These are phyloP conservation scores for Laetiporus sulphureus DNA, from an alignment of 1,284 basidiomycete genomes.

Conservation along the genomic window DNA sequence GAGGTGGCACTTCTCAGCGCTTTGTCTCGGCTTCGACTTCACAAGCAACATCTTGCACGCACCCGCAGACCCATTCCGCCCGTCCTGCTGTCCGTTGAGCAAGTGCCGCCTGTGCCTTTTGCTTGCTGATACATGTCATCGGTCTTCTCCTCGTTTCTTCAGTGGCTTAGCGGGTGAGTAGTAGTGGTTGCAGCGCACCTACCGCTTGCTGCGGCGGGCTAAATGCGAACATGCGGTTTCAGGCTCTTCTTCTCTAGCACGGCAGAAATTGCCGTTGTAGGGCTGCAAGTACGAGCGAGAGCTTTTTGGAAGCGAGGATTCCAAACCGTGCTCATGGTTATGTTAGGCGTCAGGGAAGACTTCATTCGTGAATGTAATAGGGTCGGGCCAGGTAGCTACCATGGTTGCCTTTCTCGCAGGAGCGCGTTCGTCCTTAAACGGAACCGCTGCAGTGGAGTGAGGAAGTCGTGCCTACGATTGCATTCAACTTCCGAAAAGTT, in stretches of 20 bases:
- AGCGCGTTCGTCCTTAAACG: constrained; percentile 1
- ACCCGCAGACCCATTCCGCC: too few relatives aligned
- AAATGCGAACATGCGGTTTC: too few relatives aligned
- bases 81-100: neutral
- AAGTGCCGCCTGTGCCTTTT: neutral
- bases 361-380: constrained; percentile 88
- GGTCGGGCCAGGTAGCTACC: constrained; percentile 66
- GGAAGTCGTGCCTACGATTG: constrained; percentile 91
- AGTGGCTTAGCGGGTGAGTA: constrained; percentile 61
- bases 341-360: constrained; percentile 88
- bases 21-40: too few relatives aligned
- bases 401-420: constrained; percentile 2
- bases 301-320: too few relatives aligned
- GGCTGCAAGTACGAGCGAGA: constrained; percentile 71
- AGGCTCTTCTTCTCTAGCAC: constrained; percentile 86
- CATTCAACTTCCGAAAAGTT: constrained; percentile 84
- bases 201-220: too few relatives aligned
- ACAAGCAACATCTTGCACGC: too few relatives aligned
- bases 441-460: constrained; percentile 66
- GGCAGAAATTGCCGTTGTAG: constrained; percentile 91
- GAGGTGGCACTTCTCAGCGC: too few relatives aligned
- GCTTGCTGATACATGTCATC: constrained; percentile 42
- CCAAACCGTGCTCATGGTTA: neutral
- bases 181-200: too few relatives aligned
- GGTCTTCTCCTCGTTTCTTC: constrained; percentile 61